Conservation (phyloP, 805 yeast genomes). For the Hanseniaspora guilliermondii region DNA sequence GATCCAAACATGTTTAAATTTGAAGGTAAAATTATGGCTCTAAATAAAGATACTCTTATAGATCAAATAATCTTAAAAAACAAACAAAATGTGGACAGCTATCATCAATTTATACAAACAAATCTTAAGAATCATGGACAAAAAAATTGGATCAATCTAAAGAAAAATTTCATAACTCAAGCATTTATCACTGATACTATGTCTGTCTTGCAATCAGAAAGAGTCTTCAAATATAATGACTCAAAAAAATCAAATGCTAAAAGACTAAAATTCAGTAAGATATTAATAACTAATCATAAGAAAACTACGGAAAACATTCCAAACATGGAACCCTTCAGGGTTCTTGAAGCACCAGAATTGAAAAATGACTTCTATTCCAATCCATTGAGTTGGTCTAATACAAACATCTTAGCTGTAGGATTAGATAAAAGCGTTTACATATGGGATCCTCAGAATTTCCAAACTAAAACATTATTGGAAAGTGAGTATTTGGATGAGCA, state of each 20-base stretch:
- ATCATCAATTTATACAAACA: neutral
- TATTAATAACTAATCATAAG: conserved; percentile 1
- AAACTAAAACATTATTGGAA: conserved; percentile 34
- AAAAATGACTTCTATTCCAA: conserved; percentile 70
- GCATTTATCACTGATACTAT: neutral
- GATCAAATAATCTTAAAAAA: neutral
- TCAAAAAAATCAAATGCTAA: neutral
- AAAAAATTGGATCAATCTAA: conserved; percentile 8
- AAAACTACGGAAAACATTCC: neutral
- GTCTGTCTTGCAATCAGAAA: neutral
- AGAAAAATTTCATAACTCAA: neutral
- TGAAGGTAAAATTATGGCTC: neutral
- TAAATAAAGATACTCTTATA: neutral
- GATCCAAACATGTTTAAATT: neutral
- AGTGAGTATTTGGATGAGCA: conserved; percentile 25
- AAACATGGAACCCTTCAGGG: conserved; percentile 31
- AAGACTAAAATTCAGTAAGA: neutral
- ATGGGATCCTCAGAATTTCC: conserved; percentile 43
- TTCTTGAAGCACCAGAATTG: conserved; percentile 57
- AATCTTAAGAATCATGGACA: conserved; percentile 7
- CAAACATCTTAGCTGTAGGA: conserved; percentile 52
- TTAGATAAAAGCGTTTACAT: conserved; percentile 44
- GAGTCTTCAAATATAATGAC: neutral
- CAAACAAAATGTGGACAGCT: neutral
- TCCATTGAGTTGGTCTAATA: conserved; percentile 57